phyloP scores from a whole-genome alignment of 345 rosid genomes.

The Salix dunnii region DNA sequence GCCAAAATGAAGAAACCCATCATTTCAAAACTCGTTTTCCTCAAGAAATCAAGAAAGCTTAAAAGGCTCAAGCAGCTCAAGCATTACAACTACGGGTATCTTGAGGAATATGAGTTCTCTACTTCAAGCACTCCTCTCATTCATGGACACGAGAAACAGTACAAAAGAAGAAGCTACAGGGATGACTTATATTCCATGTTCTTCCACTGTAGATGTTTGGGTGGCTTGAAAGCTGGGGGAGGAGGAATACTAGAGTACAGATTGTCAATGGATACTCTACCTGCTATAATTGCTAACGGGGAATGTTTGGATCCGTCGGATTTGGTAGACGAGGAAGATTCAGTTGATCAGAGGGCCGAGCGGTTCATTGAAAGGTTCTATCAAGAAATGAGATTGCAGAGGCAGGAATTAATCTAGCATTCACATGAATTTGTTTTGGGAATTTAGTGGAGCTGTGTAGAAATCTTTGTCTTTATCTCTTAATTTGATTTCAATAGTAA shows the following conservation, averaged over 20 bases:
- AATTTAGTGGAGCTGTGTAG: not conserved
- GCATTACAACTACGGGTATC: constrained; percentile 33
- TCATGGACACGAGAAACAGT: not conserved
- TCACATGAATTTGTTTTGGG: not conserved
- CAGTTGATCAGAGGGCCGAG: constrained; percentile 72
- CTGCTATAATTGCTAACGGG: constrained; percentile 7
- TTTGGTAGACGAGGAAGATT: constrained; percentile 26
- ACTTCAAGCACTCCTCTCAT: constrained; percentile 35
- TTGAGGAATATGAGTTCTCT: constrained; percentile 49
- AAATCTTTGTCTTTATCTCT: not conserved
- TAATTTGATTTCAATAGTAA: too few relatives aligned
- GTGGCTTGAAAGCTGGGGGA: constrained; percentile 21
- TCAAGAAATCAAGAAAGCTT: constrained; percentile 30
- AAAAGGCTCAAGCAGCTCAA: constrained; percentile 29
- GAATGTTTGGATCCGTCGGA: constrained; percentile 12
- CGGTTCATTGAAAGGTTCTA: constrained; percentile 63
- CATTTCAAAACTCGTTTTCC: constrained; percentile 29
- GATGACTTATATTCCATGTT: constrained; percentile 17
- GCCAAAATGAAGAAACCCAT: constrained; percentile 41
- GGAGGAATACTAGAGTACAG: constrained; percentile 11
- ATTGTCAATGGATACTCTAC: constrained; percentile 27
- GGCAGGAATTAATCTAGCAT: constrained; percentile 31
- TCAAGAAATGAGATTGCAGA: constrained; percentile 63
- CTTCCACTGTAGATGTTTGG: constrained; percentile 42
- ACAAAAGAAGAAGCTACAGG: not conserved